Percentiles rank a stretch among this genome's conserved stretches.
These are phyloP conservation scores for Collybia sp. DNA, from an alignment of 768 basidiomycete species.

Conservation along the genomic window DNA sequence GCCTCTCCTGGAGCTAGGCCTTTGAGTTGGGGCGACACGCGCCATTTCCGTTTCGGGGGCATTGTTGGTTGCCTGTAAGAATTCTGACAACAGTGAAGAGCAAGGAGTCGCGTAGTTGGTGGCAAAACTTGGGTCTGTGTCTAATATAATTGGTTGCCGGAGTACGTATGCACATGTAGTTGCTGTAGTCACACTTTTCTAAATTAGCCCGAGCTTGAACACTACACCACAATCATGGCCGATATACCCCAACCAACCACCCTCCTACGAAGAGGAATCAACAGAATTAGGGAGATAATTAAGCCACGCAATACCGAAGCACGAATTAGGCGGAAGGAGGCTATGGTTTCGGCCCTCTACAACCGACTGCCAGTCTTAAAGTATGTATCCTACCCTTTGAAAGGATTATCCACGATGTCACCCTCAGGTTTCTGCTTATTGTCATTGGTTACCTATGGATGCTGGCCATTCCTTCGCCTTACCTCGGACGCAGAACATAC, in stretches of 20 bases:
- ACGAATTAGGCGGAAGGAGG: constrained; percentile 43
- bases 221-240: not conserved
- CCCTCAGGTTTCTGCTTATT: constrained; percentile 51
- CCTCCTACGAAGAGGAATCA: constrained; percentile 7
- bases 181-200: too few relatives aligned
- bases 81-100: not conserved
- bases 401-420: constrained; percentile 4
- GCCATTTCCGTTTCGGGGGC: constrained; percentile 58
- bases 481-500: constrained; percentile 65
- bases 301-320: constrained; percentile 17
- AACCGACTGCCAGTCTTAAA: constrained; percentile 28
- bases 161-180: too few relatives aligned
- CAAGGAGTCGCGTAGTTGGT: not conserved
- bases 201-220: too few relatives aligned
- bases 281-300: constrained; percentile 18
- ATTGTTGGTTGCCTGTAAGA: constrained; percentile 24
- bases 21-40: constrained; percentile 35
- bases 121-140: too few relatives aligned
- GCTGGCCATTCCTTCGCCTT: constrained; percentile 63
- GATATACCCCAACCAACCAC: not conserved
- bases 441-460: constrained; percentile 79
- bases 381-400: constrained; percentile 14
- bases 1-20: constrained; percentile 60
- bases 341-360: constrained; percentile 27
- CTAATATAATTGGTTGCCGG: too few relatives aligned